These are phyloP conservation scores for Fusarium drepaniforme DNA, from an alignment of 2,329 filamentous ascomycete genomes.

Conservation along the genomic window DNA sequence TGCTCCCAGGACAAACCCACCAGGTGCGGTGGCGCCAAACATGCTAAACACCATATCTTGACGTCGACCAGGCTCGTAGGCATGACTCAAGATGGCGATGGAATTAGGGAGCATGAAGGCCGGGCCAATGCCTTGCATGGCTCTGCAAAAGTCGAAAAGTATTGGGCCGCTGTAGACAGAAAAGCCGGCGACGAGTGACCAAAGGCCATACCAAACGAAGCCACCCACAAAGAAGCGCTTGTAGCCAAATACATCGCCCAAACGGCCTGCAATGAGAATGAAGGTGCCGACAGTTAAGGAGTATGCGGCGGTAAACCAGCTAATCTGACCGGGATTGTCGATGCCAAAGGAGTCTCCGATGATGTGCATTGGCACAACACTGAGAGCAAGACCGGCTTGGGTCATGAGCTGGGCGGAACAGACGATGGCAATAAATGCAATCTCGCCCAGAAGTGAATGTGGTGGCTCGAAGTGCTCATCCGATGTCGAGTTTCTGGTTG, in stretches of 20 bases:
- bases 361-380: constrained; percentile 50
- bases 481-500: background rate
- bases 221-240: constrained; percentile 63
- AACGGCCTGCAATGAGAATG: constrained; percentile 63
- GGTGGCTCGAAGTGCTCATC: background rate
- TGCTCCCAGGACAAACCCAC: constrained; percentile 47
- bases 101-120: constrained; percentile 68
- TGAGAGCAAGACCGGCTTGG: constrained; percentile 34
- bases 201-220: constrained; percentile 63
- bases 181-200: constrained; percentile 58
- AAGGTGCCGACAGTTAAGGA: constrained; percentile 64
- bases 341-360: constrained; percentile 58
- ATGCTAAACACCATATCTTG: constrained; percentile 51
- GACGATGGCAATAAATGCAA: constrained; percentile 23
- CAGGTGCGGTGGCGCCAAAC: constrained; percentile 50
- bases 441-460: constrained; percentile 5
- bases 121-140: constrained; percentile 66
- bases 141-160: constrained; percentile 60
- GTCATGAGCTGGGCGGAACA: constrained; percentile 40
- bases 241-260: constrained; percentile 67
- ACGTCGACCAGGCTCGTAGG: constrained; percentile 57
- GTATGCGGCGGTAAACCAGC: constrained; percentile 67
- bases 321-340: constrained; percentile 53
- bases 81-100: constrained; percentile 66
- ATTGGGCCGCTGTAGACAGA: constrained; percentile 52